phyloP scores from a whole-genome alignment of 805 yeast species.

The Naumovozyma baii region DNA sequence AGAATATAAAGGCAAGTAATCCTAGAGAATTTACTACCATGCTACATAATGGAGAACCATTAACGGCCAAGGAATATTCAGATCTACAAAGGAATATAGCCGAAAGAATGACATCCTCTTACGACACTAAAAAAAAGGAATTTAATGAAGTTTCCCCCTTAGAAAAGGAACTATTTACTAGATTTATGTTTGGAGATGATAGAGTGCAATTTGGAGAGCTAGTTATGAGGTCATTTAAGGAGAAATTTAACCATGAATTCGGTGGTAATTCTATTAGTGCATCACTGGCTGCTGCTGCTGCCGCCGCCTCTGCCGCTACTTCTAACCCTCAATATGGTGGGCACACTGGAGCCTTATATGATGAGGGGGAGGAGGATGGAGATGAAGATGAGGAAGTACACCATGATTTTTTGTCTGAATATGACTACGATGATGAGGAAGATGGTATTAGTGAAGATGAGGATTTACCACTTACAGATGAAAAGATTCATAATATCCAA shows the following conservation, averaged over 20 bases:
- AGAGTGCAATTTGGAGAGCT: conserved; percentile 21
- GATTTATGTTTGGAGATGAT: conserved; percentile 27
- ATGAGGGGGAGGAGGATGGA: conserved; percentile 20
- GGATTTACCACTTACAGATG: conserved; percentile 2
- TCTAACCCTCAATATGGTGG: conserved; percentile 7
- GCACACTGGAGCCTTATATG: conserved; percentile 4
- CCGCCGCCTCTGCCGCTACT: conserved; percentile 15
- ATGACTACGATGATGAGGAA: conserved; percentile 16
- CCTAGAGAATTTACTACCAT: conserved; percentile 23
- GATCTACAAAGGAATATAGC: conserved; percentile 27
- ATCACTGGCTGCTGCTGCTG: conserved; percentile 24
- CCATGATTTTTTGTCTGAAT: conserved; percentile 12
- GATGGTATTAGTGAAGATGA: conserved; percentile 22
- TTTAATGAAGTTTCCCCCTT: conserved; percentile 22
- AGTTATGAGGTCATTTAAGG: conserved; percentile 23
- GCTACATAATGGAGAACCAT: conserved; percentile 24
- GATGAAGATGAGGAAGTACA: conserved; percentile 14
- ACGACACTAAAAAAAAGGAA: conserved; percentile 21
- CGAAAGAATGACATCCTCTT: conserved; percentile 25
- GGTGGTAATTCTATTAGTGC: conserved; percentile 18
- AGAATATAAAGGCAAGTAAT: conserved; percentile 6
- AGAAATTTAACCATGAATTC: conserved; percentile 18
- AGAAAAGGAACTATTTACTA: conserved; percentile 24
- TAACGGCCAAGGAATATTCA: conserved; percentile 25
- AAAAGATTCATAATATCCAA: neutral